These are phyloP conservation scores for Arabidopsis thaliana DNA, from an alignment of 345 rosid species.

Conservation along the genomic window DNA sequence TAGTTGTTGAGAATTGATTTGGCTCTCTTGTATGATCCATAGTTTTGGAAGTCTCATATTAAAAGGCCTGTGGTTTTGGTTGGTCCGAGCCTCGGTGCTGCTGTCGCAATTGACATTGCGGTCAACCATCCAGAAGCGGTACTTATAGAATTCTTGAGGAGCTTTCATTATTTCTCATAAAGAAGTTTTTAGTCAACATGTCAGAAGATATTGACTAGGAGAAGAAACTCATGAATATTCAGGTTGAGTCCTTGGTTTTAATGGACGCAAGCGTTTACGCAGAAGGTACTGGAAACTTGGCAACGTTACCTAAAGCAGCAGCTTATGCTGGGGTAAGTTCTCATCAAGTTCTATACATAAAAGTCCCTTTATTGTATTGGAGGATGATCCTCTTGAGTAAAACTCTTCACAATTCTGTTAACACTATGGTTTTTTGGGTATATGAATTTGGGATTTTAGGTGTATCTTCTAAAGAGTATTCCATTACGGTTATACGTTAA, in stretches of 20 bases:
- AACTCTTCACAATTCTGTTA: not conserved
- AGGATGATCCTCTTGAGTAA: not conserved
- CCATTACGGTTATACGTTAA: conserved; percentile 71
- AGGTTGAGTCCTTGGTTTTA: conserved; percentile 82
- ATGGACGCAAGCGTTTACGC: conserved; percentile 91
- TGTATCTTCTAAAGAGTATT: conserved; percentile 71
- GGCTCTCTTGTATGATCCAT: conserved; percentile 23
- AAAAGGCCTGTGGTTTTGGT: conserved; percentile 79
- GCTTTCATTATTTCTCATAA: conserved; percentile 7
- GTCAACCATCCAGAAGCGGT: conserved; percentile 87
- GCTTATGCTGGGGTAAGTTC: conserved; percentile 87
- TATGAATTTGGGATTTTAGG: conserved; percentile 48
- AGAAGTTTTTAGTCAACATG: conserved; percentile 2
- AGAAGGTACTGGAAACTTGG: conserved; percentile 88
- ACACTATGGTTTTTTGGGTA: not conserved
- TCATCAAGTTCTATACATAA: not conserved
- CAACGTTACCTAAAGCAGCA: conserved; percentile 66
- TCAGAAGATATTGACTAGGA: conserved; percentile 14
- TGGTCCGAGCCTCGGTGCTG: conserved; percentile 98
- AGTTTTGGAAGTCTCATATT: conserved; percentile 90
- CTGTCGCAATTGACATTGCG: conserved; percentile 85
- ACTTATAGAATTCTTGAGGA: conserved; percentile 37
- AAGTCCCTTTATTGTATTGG: not conserved
- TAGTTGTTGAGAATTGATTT: conserved; percentile 3
- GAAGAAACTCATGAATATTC: conserved; percentile 14